phyloP scores from a whole-genome alignment of 2,329 filamentous ascomycete genomes.

The Exophiala bonariae region DNA sequence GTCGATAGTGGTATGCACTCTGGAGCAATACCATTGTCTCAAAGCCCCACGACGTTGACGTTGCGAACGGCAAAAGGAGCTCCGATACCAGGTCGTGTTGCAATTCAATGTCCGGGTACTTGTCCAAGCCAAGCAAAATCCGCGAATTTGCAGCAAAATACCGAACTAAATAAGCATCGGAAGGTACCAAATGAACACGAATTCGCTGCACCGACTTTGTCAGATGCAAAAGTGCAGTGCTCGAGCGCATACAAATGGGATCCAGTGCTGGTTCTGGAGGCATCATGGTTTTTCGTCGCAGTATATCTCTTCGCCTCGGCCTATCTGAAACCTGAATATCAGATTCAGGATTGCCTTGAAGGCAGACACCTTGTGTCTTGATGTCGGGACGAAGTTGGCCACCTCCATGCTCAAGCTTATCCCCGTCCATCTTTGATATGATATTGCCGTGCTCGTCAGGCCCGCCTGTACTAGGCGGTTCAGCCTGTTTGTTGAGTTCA shows the following conservation, averaged over 20 bases:
- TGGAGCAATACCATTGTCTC: slow-evolving; percentile 20
- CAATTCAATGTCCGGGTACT: slow-evolving; percentile 13
- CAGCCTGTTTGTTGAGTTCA: too few relatives aligned
- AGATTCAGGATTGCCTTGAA: too few relatives aligned
- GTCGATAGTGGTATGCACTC: slow-evolving; percentile 16
- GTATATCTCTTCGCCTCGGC: too few relatives aligned
- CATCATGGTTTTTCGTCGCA: too few relatives aligned
- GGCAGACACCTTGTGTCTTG: too few relatives aligned
- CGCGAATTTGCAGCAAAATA: slow-evolving; percentile 16
- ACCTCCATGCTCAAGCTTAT: too few relatives aligned
- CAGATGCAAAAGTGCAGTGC: slow-evolving; percentile 3
- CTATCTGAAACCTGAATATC: too few relatives aligned
- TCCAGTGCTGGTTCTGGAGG: slow-evolving; percentile 3
- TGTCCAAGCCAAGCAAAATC: slow-evolving; percentile 15
- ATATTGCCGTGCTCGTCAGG: too few relatives aligned
- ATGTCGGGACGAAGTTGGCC: too few relatives aligned
- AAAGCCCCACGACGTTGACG: slow-evolving; percentile 17
- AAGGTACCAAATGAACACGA: slow-evolving; percentile 1
- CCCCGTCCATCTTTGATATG: too few relatives aligned
- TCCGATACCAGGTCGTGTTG: slow-evolving; percentile 13
- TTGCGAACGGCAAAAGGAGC: slow-evolving; percentile 18
- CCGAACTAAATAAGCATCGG: slow-evolving; percentile 14
- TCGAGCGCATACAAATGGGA: too few relatives aligned
- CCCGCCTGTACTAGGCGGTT: too few relatives aligned
- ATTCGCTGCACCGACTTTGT: slow-evolving; percentile 1